Base-by-base conservation (phyloP, 75 land plant species). In the Azolla pinnata region DNA sequence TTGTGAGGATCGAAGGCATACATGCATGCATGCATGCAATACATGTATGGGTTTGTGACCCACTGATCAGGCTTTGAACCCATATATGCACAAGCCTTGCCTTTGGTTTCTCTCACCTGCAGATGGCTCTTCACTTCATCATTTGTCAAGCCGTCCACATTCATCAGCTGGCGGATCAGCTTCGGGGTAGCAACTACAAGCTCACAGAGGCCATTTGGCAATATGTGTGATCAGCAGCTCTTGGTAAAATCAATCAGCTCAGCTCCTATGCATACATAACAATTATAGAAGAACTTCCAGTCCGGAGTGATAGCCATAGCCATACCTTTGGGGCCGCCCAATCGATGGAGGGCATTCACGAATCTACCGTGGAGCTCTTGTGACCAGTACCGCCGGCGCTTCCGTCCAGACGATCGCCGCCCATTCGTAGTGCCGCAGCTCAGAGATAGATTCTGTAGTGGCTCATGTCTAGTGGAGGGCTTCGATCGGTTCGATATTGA, bases 71-170 rank as follows among this genome's bases (percentile, higher is more conserved):
- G 14, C 23, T 26, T 19, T 0, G 26, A 3, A 20, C 27, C 16
- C 2, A 54, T 12, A 2, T 29, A 5, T 34, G 25, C 16, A 12
- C 32, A 1, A 25, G 4, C 53, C 24, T 20, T 20, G 16, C 4
- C 4, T 7, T 20, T 20, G 29, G n/a, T n/a, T n/a, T n/a, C n/a
- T n/a, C 54, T 0, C 16, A 84, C 93, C 78, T 88, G 93, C 26
- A 88, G 56, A 68, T 88, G 93, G 75, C 93, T 88, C 60, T 88
- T 88, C 20, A 88, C 85, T 74, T 84, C 88, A 63, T 88, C 93
- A 46, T 82, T 84, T 0, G 88, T 88, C 47, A 88, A 83, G 1
- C 93, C 93, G 49, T 88, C 93, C 7, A 88, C 85, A 38, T 84
- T 77, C 93, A 88, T 88, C 23, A 84, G 40, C 56, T 88, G 83